phyloP scores from a whole-genome alignment of 2,329 filamentous ascomycete genomes.

The Aspergillus udagawae region DNA sequence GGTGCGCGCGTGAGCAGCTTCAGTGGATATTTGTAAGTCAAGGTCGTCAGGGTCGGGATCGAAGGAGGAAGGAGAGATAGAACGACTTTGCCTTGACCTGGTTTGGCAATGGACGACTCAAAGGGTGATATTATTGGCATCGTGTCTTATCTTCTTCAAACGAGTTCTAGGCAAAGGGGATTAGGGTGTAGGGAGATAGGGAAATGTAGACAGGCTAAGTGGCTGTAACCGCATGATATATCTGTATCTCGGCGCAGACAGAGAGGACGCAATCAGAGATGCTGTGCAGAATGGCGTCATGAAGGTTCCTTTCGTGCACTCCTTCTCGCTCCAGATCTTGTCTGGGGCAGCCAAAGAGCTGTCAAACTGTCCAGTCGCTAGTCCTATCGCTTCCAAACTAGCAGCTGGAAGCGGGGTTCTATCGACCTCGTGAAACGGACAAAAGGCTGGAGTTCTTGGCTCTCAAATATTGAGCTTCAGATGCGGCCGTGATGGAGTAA shows the following conservation, averaged over 20 bases:
- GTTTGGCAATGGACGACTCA: constrained; percentile 64
- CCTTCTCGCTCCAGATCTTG: constrained; percentile 7
- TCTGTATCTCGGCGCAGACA: not conserved
- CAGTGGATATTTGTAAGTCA: constrained; percentile 89
- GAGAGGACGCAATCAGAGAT: not conserved
- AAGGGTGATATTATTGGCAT: constrained; percentile 63
- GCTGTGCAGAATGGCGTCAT: constrained; percentile 10
- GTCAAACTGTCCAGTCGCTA: not conserved
- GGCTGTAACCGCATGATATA: constrained; percentile 10
- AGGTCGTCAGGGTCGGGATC: constrained; percentile 65
- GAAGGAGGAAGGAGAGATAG: constrained; percentile 68
- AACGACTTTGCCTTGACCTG: constrained; percentile 75
- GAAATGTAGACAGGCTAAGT: not conserved
- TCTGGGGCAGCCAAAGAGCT: constrained; percentile 6
- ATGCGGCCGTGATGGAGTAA: constrained; percentile 10
- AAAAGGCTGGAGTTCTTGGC: constrained; percentile 11
- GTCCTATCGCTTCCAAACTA: not conserved
- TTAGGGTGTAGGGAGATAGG: constrained; percentile 1
- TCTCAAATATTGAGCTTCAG: constrained; percentile 5
- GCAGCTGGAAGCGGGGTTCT: constrained; percentile 12
- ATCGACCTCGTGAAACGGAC: constrained; percentile 6
- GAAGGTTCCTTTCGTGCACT: constrained; percentile 1
- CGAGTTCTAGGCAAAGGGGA: not conserved
- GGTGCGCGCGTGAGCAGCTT: constrained; percentile 84
- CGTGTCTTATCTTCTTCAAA: constrained; percentile 15